phyloP scores from a whole-genome alignment of 2,329 filamentous ascomycete genomes.

The Talaromyces sp. region DNA sequence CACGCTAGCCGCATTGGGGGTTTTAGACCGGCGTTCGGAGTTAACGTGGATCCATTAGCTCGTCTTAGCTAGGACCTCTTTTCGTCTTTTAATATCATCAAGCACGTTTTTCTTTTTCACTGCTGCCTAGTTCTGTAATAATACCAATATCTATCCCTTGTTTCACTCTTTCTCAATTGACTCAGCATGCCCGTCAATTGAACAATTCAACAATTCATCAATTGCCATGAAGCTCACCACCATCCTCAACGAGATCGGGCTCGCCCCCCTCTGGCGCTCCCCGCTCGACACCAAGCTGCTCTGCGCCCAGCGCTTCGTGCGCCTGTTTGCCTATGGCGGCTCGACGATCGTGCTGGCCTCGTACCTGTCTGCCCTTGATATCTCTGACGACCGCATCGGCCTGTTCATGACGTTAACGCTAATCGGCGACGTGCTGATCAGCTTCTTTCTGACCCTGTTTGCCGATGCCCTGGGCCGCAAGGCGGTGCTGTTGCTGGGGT shows the following conservation, averaged over 20 bases:
- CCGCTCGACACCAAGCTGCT: constrained; percentile 35
- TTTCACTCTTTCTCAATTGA: background rate
- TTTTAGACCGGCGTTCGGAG: background rate
- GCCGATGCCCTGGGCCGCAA: constrained; percentile 56
- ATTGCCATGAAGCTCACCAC: background rate
- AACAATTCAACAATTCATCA: background rate
- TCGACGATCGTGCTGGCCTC: constrained; percentile 58
- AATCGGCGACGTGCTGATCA: constrained; percentile 56
- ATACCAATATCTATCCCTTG: too few relatives aligned
- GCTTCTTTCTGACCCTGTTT: constrained; percentile 53
- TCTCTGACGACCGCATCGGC: constrained; percentile 56
- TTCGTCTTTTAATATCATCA: background rate
- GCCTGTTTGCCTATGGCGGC: constrained; percentile 61
- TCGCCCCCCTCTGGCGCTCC: constrained; percentile 32
- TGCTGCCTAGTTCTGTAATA: background rate
- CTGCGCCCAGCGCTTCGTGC: constrained; percentile 40
- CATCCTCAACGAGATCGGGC: constrained; percentile 25
- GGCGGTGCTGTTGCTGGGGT: constrained; percentile 50
- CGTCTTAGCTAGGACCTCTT: background rate
- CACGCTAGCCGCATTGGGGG: background rate
- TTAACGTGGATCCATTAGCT: background rate
- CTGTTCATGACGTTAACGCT: constrained; percentile 62
- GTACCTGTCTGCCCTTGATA: constrained; percentile 53
- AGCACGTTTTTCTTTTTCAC: background rate
- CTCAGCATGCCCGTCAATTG: background rate